phyloP scores from a whole-genome alignment of 805 yeast species.

The Trichomonascus vanleenenianus region DNA sequence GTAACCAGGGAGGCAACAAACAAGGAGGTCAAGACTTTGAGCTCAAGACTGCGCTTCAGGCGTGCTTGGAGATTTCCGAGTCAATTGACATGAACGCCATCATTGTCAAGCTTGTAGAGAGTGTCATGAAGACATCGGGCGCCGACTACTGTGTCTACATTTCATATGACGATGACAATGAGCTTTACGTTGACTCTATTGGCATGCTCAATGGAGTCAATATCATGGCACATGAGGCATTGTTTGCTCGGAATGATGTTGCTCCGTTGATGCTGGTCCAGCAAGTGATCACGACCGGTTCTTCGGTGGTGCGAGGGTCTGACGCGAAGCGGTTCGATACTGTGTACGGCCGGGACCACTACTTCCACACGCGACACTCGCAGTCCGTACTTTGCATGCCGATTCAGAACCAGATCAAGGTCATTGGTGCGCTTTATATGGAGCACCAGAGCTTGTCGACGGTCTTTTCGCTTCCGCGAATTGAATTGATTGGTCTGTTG shows the following conservation, averaged over 20 bases:
- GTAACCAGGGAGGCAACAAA: not conserved
- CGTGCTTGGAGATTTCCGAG: conserved; percentile 45
- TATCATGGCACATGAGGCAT: conserved; percentile 31
- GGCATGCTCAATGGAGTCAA: conserved; percentile 22
- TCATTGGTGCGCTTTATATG: conserved; percentile 40
- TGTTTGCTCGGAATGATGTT: conserved; percentile 34
- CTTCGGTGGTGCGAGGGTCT: conserved; percentile 31
- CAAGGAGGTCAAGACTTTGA: conserved; percentile 13
- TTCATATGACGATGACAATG: conserved; percentile 25
- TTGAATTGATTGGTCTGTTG: conserved; percentile 36
- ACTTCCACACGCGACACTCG: conserved; percentile 31
- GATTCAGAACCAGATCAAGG: conserved; percentile 34
- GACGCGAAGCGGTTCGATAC: conserved; percentile 31
- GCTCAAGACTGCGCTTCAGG: conserved; percentile 34
- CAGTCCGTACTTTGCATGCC: conserved; percentile 39
- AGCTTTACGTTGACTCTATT: conserved; percentile 26
- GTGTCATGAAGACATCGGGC: conserved; percentile 33
- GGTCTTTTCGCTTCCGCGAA: conserved; percentile 30
- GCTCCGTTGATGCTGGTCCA: conserved; percentile 37
- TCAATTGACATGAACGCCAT: conserved; percentile 35
- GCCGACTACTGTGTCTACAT: conserved; percentile 32
- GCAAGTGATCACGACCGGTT: conserved; percentile 34
- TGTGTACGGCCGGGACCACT: conserved; percentile 33
- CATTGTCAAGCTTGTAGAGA: conserved; percentile 32
- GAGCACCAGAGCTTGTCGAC: conserved; percentile 28